Base-by-base conservation (phyloP, 1,139 yeast species). In the Williopsis jadinii region DNA sequence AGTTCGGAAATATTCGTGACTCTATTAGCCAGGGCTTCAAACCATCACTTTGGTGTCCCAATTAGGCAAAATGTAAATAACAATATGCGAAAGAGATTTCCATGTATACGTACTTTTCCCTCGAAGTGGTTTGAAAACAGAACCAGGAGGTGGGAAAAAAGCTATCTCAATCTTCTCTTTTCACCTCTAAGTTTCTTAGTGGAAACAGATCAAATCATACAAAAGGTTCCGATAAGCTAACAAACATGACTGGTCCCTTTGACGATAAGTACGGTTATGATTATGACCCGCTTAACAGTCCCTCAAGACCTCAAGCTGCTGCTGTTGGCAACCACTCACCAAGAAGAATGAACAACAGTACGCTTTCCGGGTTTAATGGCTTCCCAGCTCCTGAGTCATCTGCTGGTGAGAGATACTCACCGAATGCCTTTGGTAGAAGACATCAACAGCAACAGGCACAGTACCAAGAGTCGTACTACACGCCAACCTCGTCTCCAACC, bases 381-480 rank as follows among this genome's bases (percentile, higher is more conserved):
- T 63, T 39, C 60, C 61, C 43, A 38, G n/a, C 11, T 5, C 33
- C 26, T 19, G 64, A 9, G 58, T 37, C 44, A 5, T 11, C 44
- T 1, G 37, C 41, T 5, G 44, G 34, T 8, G 51, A 47, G 26
- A 53, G 55, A 11, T 63, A 59, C 41, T 64, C 69, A 11, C 68
- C 68, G 28, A 41, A 49, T 32, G 50, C 58, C n/a, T 62, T 66
- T 29, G 66, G 67, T 15, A 57, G 56, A 46, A 60, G 59, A 50
- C 45, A 49, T 8, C 42, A 37, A 8, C 44, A 35, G 13, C 49
- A 46, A n/a, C 6, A 28, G 30, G 30, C 35, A 8, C 42, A 37
- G 9, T 42, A 34, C 15, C 49, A 45, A 28, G 56, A 49, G 9
- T 36, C 30, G 8, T 54, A 38, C 41, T 54, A 49, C 9, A 44